Evolutionary conservation across 2,329 filamentous ascomycete genomes (phyloP).

Genomic region (Talaromyces sp.): DNA sequence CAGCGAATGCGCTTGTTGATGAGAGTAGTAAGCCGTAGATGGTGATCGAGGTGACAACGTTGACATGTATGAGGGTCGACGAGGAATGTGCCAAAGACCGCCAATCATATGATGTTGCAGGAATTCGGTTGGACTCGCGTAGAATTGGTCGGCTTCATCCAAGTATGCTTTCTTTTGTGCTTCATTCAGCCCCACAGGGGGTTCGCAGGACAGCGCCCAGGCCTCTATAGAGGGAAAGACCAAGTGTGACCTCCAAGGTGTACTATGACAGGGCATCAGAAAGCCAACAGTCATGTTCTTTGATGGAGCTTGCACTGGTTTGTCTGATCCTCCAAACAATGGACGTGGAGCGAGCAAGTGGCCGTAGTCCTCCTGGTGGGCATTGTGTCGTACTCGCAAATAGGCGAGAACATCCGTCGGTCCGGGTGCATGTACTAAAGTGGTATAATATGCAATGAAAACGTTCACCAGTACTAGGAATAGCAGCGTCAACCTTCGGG

Average conservation of each 20-base stretch:
- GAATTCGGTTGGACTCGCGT: conserved; percentile 61
- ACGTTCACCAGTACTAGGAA: conserved; percentile 64
- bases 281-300: conserved; percentile 63
- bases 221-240: conserved; percentile 71
- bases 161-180: conserved; percentile 65
- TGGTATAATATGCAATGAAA: conserved; percentile 68
- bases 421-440: conserved; percentile 75
- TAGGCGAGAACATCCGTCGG: conserved; percentile 70
- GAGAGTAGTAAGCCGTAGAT: conserved; percentile 9
- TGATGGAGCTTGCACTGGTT: conserved; percentile 21
- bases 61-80: conserved; percentile 31
- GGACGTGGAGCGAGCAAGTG: conserved; percentile 21
- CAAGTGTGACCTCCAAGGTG: conserved; percentile 88
- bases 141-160: conserved; percentile 91
- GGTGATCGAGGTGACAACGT: conserved; percentile 6
- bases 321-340: conserved; percentile 10
- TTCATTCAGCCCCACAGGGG: conserved; percentile 66
- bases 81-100: conserved; percentile 34
- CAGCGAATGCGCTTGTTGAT: not conserved
- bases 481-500: conserved; percentile 54
- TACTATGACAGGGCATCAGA: conserved; percentile 93
- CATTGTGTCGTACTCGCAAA: conserved; percentile 70
- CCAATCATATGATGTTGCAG: conserved; percentile 53
- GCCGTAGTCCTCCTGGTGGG: conserved; percentile 47
- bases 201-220: conserved; percentile 86